Base-by-base conservation (phyloP, 805 yeast genomes). In the Naumovozyma castellii region DNA sequence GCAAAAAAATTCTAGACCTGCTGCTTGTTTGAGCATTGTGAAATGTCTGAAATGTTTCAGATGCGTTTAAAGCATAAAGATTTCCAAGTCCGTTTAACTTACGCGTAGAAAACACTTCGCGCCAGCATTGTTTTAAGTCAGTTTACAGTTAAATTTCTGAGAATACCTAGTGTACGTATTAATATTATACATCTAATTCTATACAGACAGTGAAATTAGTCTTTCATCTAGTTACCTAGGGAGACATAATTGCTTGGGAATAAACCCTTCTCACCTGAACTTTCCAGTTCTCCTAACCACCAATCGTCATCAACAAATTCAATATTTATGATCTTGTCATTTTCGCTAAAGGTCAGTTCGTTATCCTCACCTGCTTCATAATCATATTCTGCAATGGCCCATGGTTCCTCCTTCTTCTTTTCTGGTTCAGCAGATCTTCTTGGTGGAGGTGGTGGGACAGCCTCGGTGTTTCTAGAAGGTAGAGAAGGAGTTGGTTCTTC, bases 231-330 rank as follows among this genome's bases (percentile, higher is more conserved):
- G n/a, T 47, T 35, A 33, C 49, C 49, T 38, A 66, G 49, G n/a
- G 61, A 41, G 30, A 92, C 97, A 57, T 84, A 86, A 64, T 85
- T 87, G 32, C 95, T 78, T 39, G 98, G 98, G 97, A 78, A 88
- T 41, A 90, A 68, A 42, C 92, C 92, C 49, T 74, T 72, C 49
- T 77, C 82, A 34, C 95, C 96, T 25, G 77, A 65, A 13, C 37
- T 43, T 42, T 62, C 71, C 50, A 80, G 71, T 45, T 75, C 78
- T 38, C 98, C 98, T 40, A 82, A 70, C 97, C 97, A 92, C 98
- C 98, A 92, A 58, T 85, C 95, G 35, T 85, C 95, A 52, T 87
- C 95, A 14, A 84, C 82, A 60, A 84, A 83, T 51, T 87, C 94
- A 46, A 92, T 82, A 43, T 86, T 83, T 15, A 76, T 67, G 46